Base-by-base conservation (phyloP, 352 stramenopile genomes). In the Globisporangium viniferum region DNA sequence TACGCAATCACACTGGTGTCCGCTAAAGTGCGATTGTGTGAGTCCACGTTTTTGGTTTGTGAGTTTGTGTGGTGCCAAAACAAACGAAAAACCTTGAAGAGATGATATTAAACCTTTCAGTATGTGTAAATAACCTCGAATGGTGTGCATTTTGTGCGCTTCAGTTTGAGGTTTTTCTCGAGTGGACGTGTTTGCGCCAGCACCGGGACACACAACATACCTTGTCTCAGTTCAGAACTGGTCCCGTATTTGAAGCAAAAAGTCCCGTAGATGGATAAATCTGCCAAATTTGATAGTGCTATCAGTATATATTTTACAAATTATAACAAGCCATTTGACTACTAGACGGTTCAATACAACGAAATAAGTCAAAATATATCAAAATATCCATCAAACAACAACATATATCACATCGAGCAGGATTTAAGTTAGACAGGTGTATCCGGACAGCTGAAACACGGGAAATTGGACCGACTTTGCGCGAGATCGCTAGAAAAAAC, bases 81-180 rank as follows among this genome's bases (percentile, higher is more conserved):
- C 0, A 7, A 3, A 9, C 8, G 44, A 48, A 62, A 62, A 35
- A 62, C 57, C 57, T 62, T 33, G 10, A 29, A 5, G 5, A 20
- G 10, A 18, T 5, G 44, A 6, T 22, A 22, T 24, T 22, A 51
- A 10, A 51, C 44, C 44, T 24, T 51, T 10, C 22, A 4, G 22
- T 22, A 12, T 9, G 0, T 10, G 44, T 51, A 51, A 24, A 22
- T 22, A 51, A 51, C 44, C 44, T 51, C 10, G 2, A 5, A 12
- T 22, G 44, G 10, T 18, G 6, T 10, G 6, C 15, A 12, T 18
- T 20, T 44, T 15, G 39, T 12, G 10, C 4, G 6, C 57, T 62
- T 62, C 57, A 62, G 57, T 62, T 62, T 24, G 35, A 62, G 57
- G 57, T 62, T 62, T 62, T 39, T 24, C 44, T 51, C 1, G 7